Base-by-base conservation (phyloP, 2,329 filamentous ascomycete species). In the Pyrenophora seminiperda region DNA sequence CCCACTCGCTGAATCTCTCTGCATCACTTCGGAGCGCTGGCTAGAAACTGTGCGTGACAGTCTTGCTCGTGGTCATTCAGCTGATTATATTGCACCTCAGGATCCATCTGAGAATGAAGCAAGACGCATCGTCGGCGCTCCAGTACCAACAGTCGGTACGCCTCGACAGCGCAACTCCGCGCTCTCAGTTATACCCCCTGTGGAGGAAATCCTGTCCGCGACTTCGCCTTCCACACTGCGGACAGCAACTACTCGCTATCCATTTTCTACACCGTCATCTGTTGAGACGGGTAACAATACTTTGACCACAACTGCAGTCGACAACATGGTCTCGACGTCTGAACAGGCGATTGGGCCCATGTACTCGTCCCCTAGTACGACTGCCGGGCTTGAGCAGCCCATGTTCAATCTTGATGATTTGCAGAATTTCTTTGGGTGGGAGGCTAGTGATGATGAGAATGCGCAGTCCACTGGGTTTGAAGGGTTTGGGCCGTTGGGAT, bases 401-500 rank as follows among this genome's bases (percentile, higher is more conserved):
- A 64, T 68, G 36, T 67, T 70, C 30, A 65, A 70, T 19, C 53
- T 70, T 3, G 64, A 70, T 18, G 65, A 68, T 39, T 33, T 70
- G 2, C 67, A 70, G 19, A 68, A 70, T 15, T 70, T 70, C 45
- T 70, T 70, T 41, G 63, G 67, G 17, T 68, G 65, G 65, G 62
- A 65, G 15, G 61, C 60, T 17, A 64, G 45, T 24, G 56, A 57
- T 11, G 54, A 57, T 11, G 65, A 67, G 39, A 62, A 64, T 32
- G 61, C 58, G 14, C 65, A 65, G 32, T 54, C 60, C 1, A 68
- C 66, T 2, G 66, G 66, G 0, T 63, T 69, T 6, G 65, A 69
- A 19, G 64, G 59, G 1, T 61, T 69, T 47, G 65, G 65, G 0
- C 63, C 61, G 11, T 37, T 69, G n/a, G 65, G 66, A 6, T 69